These are phyloP conservation scores for Avena eriantha DNA, from an alignment of 176 grass and related monocot species.

Conservation along the genomic window DNA sequence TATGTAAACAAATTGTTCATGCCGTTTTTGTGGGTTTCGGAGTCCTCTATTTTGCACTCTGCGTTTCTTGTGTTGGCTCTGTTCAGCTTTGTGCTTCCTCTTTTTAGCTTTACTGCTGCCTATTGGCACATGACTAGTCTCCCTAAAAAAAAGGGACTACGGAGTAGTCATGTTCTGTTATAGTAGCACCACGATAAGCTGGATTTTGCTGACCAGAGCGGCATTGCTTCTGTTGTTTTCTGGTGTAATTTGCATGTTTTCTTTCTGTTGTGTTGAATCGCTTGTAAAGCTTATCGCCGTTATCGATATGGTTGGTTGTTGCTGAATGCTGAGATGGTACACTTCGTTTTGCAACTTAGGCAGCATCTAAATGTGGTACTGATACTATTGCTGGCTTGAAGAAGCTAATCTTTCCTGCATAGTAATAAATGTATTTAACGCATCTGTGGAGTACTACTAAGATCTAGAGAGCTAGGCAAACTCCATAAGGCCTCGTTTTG, in stretches of 20 bases:
- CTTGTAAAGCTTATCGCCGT: constrained; percentile 9
- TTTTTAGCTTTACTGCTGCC: constrained; percentile 21
- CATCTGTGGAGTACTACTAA: neutral
- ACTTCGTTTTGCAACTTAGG: neutral
- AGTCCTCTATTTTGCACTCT: neutral
- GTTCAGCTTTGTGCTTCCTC: neutral
- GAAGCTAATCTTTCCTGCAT: neutral
- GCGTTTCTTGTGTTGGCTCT: too few species aligned
- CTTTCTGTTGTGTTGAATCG: constrained; percentile 17
- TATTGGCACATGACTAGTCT: neutral
- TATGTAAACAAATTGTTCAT: too few species aligned
- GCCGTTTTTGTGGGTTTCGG: too few species aligned
- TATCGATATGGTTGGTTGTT: neutral
- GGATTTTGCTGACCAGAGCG: neutral
- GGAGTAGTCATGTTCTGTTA: constrained; percentile 10
- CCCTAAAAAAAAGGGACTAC: too few species aligned
- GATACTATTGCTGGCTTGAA: neutral
- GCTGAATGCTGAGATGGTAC: constrained; percentile 20
- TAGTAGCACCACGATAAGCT: neutral
- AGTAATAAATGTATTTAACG: neutral
- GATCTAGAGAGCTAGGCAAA: neutral
- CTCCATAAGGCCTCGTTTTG: neutral
- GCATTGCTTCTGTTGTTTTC: constrained; percentile 16
- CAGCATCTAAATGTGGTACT: neutral
- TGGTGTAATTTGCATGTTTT: neutral